Percentiles rank a stretch among this genome's conserved stretches.
Evolutionary conservation across 1,284 basidiomycete genomes (phyloP).

Genomic region (Xerocomus nothofagi): DNA sequence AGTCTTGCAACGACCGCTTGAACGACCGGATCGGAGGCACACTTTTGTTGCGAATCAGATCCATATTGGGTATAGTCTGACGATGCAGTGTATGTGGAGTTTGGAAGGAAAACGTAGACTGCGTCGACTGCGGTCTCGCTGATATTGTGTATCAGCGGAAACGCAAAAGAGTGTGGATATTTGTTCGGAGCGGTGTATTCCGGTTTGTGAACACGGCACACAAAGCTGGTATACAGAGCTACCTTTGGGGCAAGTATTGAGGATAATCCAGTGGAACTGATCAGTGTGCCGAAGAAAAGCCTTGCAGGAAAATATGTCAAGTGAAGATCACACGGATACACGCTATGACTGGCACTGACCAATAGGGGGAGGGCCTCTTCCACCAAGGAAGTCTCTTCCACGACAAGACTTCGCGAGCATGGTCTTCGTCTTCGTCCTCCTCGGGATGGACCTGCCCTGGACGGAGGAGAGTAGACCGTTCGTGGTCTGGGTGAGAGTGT

Average conservation of each 20-base stretch:
- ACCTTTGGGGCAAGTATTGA: slow-evolving; percentile 64
- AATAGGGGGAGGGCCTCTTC: slow-evolving; percentile 65
- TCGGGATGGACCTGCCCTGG: slow-evolving; percentile 19
- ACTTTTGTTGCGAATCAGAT: slow-evolving; percentile 37
- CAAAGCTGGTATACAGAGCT: slow-evolving; percentile 60
- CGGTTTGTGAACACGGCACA: slow-evolving; percentile 53
- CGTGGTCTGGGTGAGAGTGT: slow-evolving; percentile 38
- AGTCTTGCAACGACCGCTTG: slow-evolving; percentile 71
- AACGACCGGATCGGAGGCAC: slow-evolving; percentile 71
- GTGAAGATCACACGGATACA: neutral
- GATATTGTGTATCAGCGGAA: neutral
- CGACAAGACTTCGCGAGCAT: slow-evolving; percentile 28
- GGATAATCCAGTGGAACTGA: slow-evolving; percentile 53
- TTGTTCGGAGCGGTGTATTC: slow-evolving; percentile 39
- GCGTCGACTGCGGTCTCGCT: neutral
- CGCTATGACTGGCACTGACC: slow-evolving; percentile 45
- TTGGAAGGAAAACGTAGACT: neutral
- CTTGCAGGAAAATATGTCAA: slow-evolving; percentile 35
- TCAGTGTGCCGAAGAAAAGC: slow-evolving; percentile 54
- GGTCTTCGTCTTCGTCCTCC: slow-evolving; percentile 31
- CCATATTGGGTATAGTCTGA: neutral
- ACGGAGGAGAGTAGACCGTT: slow-evolving; percentile 38
- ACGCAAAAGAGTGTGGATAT: neutral
- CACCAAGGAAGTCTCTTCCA: slow-evolving; percentile 57
- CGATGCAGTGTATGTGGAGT: neutral